Evolutionary conservation across 2,329 filamentous ascomycete species (phyloP).

Genomic region (Daldinia sp.): DNA sequence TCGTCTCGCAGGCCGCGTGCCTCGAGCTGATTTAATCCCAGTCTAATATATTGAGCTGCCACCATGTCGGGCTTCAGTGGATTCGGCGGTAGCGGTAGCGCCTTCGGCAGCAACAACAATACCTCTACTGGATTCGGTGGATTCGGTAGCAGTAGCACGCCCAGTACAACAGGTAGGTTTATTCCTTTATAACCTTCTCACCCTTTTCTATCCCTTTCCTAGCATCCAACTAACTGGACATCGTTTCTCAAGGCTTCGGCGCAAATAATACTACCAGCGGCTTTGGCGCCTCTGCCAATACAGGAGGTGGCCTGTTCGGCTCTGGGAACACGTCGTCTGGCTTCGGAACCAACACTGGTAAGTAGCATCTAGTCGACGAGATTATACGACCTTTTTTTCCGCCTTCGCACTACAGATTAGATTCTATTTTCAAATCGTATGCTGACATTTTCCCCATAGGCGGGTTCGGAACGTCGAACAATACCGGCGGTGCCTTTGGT

Average conservation of each 20-base stretch:
- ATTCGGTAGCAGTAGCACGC: constrained; percentile 37
- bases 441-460: constrained; percentile 43
- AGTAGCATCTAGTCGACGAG: constrained; percentile 40
- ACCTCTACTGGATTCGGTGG: constrained; percentile 65
- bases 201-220: constrained; percentile 41
- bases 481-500: constrained; percentile 61
- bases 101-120: constrained; percentile 68
- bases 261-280: constrained; percentile 52
- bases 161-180: constrained; percentile 66
- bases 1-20: constrained; percentile 37
- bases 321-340: constrained; percentile 48
- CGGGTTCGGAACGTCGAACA: constrained; percentile 61
- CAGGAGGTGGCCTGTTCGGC: constrained; percentile 57
- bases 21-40: constrained; percentile 28
- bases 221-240: constrained; percentile 49
- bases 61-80: constrained; percentile 67
- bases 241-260: constrained; percentile 50
- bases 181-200: constrained; percentile 36
- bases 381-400: not conserved
- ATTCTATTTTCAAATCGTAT: constrained; percentile 4
- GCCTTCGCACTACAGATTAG: not conserved
- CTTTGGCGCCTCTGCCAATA: constrained; percentile 50
- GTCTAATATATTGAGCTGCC: constrained; percentile 38
- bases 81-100: constrained; percentile 56
- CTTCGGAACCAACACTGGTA: constrained; percentile 56